Percentiles rank a stretch among this genome's conserved stretches.
Conservation (phyloP, 106 monocot species). For the Dendrobium nobile region DNA sequence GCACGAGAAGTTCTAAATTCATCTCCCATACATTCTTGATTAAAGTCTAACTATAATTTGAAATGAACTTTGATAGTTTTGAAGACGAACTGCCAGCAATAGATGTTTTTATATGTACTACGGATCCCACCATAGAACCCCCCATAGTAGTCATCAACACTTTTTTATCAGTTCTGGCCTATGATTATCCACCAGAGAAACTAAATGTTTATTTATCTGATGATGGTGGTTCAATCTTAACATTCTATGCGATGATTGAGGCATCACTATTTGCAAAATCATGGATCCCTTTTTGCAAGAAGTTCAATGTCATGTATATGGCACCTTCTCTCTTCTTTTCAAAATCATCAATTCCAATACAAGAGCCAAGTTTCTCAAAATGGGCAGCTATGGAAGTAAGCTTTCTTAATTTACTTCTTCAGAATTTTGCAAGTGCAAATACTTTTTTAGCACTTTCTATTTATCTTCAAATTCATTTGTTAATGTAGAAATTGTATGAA, state of each 20-base stretch:
- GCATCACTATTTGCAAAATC: constrained; percentile 55
- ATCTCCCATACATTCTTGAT: too few relatives aligned
- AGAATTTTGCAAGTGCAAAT: neutral
- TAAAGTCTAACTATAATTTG: neutral
- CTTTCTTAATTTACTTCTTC: neutral
- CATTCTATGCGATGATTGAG: constrained; percentile 77
- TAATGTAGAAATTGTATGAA: constrained; percentile 25
- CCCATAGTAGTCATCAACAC: constrained; percentile 61
- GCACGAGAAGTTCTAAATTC: too few relatives aligned
- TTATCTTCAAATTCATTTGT: neutral
- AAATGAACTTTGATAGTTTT: constrained; percentile 13
- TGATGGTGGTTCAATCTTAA: constrained; percentile 67
- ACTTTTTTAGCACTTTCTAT: neutral
- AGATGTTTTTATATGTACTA: constrained; percentile 73
- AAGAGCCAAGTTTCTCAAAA: constrained; percentile 9
- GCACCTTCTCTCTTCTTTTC: constrained; percentile 57
- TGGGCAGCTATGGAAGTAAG: constrained; percentile 39
- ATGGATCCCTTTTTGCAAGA: constrained; percentile 79
- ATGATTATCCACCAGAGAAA: constrained; percentile 67
- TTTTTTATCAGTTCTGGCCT: constrained; percentile 70
- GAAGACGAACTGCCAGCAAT: constrained; percentile 43
- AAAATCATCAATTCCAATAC: neutral
- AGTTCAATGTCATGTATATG: constrained; percentile 51
- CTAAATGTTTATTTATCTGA: constrained; percentile 68
- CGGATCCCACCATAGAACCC: constrained; percentile 64